These are phyloP conservation scores for Polyplosphaeria fusca DNA, from an alignment of 495 filamentous ascomycete species.

Conservation along the genomic window DNA sequence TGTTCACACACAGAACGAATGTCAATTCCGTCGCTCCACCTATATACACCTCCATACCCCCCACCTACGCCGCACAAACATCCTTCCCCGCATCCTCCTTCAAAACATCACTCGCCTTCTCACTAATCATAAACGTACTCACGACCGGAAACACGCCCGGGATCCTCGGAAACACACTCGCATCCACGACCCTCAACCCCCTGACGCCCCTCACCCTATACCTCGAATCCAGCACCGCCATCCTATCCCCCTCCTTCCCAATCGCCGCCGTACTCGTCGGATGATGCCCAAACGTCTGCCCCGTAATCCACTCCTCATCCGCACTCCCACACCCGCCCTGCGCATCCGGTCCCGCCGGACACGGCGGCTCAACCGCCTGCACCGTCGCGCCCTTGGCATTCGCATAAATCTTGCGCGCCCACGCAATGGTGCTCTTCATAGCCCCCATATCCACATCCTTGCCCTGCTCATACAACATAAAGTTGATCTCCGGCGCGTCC, in stretches of 20 bases:
- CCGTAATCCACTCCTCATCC: constrained; percentile 26
- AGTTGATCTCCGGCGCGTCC: constrained; percentile 29
- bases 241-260: constrained; percentile 42
- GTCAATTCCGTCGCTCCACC: background rate
- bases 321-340: constrained; percentile 19
- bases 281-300: constrained; percentile 33
- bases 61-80: constrained; percentile 10
- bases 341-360: constrained; percentile 16
- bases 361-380: constrained; percentile 16
- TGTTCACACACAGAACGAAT: background rate
- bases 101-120: constrained; percentile 28
- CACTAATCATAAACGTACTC: constrained; percentile 24
- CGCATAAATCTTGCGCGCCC: constrained; percentile 16
- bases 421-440: constrained; percentile 28
- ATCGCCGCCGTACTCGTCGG: constrained; percentile 25
- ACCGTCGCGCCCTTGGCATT: constrained; percentile 8
- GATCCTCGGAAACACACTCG: constrained; percentile 22
- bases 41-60: background rate
- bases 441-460: constrained; percentile 18
- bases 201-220: constrained; percentile 27
- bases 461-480: constrained; percentile 22
- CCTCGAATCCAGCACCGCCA: constrained; percentile 39
- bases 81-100: constrained; percentile 28
- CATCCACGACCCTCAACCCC: constrained; percentile 31
- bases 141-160: constrained; percentile 30